Base-by-base conservation (phyloP, 2,329 filamentous ascomycete genomes). In the Fusarium sublunatum region DNA sequence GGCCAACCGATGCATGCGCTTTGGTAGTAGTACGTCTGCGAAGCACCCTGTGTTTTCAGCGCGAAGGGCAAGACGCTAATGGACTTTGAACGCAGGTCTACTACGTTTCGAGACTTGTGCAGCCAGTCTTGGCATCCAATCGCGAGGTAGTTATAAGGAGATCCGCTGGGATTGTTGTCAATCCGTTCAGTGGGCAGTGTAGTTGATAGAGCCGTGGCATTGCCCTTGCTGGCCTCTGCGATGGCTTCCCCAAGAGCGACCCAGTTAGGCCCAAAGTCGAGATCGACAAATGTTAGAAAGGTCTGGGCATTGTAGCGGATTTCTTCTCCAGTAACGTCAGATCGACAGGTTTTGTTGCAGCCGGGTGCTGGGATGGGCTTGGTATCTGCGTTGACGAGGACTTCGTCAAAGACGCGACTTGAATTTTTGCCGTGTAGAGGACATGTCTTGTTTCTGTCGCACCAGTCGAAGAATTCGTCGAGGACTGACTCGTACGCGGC, bases 81-180 rank as follows among this genome's bases (percentile, higher is more conserved):
- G 10, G 66, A 49, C 28, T 63, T 64, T 10, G 59, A 58, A 3
- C 51, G 44, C 2, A 70, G 22, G 13, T 70, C 65, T 3, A 41
- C 32, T 2, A 44, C 52, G 7, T 47, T 64, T 4, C 39, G 26
- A 5, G 66, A 46, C 10, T 32, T 42, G 35, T 67, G 69, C 11
- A 50, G 41, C 58, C 65, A 71, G 10, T 71, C 69, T 35, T 67
- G 65, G 35, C 69, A 71, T 9, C 68, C 65, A 5, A 69, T 54
- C 2, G 69, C 69, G 11, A 70, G 54, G 7, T 62, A 60, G 7
- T 46, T 45, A 5, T 64, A 71, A 3, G 61, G 61, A 6, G 57
- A 58, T 7, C 58, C 61, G 1, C 40, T 42, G 0, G 57, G 47
- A 12, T 58, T 36, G 10, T 38, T 41, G 0, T 48, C 40, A 1